Base-by-base conservation (phyloP, 306 rosid species). In the Begonia peltatifolia region DNA sequence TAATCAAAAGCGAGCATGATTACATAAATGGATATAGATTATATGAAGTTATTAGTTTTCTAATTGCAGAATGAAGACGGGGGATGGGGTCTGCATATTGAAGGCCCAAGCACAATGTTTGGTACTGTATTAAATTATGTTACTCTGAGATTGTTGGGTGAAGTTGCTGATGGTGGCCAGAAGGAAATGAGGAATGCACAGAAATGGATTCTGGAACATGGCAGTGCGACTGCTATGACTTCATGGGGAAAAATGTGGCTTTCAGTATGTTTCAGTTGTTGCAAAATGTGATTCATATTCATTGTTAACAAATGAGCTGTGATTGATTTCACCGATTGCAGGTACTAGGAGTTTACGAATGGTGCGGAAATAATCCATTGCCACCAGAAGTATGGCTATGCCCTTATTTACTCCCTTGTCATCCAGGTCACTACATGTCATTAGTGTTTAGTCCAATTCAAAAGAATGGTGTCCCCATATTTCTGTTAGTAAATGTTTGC, bases 161-260 rank as follows among this genome's bases (percentile, higher is more conserved):
- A 68, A 68, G 73, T 55, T 55, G 59, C 63, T 23, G 68, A 59
- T 20, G 74, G 55, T 54, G 74, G 70, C 10, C 49, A 53, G 47
- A 62, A 58, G 53, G 70, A 61, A 53, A 55, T 69, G 23, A 62
- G 53, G 9, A 10, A 47, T 11, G 70, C 65, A 47, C 70, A 54
- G 0, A 69, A 58, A 58, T 69, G 74, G 74, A 69, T 63, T 57
- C 46, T 69, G 41, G 74, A 69, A 43, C 74, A 63, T 50, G 70
- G 74, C 42, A 61, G 70, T 10, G 66, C 50, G 47, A 54, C 66
- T 69, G 17, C 53, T 18, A 69, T 58, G 47, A 62, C 73, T 62
- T 68, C 68, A 35, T 68, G 73, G 73, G 73, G 73, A n/a, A 68
- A 68, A 52, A 68, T 68, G 73, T 68, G 73, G 73, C 73, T 68